phyloP scores from a whole-genome alignment of 805 yeast species.

The Spathaspora boniae region DNA sequence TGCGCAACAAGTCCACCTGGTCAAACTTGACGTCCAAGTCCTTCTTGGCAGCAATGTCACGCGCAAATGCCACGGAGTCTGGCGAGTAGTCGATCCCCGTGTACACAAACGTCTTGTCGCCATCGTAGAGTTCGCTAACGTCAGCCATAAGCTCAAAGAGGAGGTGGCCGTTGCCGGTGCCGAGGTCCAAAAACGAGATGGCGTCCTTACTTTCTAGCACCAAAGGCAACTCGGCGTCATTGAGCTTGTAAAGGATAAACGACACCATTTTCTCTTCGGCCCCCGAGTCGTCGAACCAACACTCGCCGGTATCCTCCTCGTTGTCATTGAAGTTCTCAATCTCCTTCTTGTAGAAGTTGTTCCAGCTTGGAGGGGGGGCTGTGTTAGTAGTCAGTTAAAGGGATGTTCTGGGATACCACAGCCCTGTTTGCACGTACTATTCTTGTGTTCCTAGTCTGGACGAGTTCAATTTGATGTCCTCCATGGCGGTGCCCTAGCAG shows the following conservation, averaged over 20 bases:
- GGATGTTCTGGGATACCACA: background rate
- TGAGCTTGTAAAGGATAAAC: slow-evolving; percentile 55
- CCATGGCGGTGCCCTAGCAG: no score
- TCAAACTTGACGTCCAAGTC: slow-evolving; percentile 48
- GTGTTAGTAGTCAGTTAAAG: slow-evolving; percentile 3
- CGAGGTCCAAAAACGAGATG: slow-evolving; percentile 67
- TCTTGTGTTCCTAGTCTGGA: slow-evolving; percentile 85
- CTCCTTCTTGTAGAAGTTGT: slow-evolving; percentile 76
- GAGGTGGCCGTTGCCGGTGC: slow-evolving; percentile 95
- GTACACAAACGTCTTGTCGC: slow-evolving; percentile 15
- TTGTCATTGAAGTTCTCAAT: slow-evolving; percentile 66
- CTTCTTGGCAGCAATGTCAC: slow-evolving; percentile 45
- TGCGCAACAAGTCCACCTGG: slow-evolving; percentile 65
- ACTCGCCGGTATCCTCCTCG: slow-evolving; percentile 86
- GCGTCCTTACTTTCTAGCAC: slow-evolving; percentile 15
- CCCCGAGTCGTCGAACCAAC: slow-evolving; percentile 95
- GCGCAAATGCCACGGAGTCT: slow-evolving; percentile 75
- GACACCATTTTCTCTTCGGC: slow-evolving; percentile 85
- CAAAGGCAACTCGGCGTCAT: slow-evolving; percentile 22
- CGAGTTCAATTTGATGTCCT: slow-evolving; percentile 55
- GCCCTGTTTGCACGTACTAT: slow-evolving; percentile 45
- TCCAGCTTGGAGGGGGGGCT: slow-evolving; percentile 55
- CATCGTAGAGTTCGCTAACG: slow-evolving; percentile 48
- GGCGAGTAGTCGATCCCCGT: slow-evolving; percentile 85
- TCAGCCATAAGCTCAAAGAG: slow-evolving; percentile 67